Percentiles rank a stretch among this genome's conserved stretches.
phyloP scores from a whole-genome alignment of 108 stramenopile species.

The Aurantiochytrium sp. region DNA sequence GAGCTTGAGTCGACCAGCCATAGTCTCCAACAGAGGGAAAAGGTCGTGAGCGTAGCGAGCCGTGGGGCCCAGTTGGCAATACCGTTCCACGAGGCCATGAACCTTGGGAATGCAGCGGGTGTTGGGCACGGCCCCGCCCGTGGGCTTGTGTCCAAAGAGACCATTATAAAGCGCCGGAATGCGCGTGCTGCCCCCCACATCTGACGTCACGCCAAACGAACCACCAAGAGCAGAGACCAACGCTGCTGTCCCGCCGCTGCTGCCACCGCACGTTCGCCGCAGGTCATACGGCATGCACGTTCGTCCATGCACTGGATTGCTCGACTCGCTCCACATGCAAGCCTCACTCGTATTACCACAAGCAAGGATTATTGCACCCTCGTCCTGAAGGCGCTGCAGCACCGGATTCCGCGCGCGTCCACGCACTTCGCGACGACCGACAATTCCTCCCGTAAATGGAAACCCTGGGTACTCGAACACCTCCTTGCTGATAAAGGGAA shows the following conservation, averaged over 20 bases:
- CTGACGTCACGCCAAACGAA: not conserved
- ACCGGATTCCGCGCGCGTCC: not conserved
- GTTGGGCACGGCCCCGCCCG: conserved; percentile 21
- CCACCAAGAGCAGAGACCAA: not conserved
- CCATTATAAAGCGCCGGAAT: conserved; percentile 27
- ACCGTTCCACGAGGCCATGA: not conserved
- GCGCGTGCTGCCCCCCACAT: conserved; percentile 29
- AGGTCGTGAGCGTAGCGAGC: not conserved
- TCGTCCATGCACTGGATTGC: conserved; percentile 17
- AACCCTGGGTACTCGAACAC: not conserved
- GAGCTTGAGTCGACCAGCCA: not conserved
- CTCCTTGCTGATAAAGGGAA: not conserved
- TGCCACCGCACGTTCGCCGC: conserved; percentile 12
- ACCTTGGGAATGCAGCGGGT: not conserved
- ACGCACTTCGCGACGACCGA: not conserved
- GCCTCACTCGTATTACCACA: conserved; percentile 11
- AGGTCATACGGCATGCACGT: conserved; percentile 19
- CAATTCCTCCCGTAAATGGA: not conserved
- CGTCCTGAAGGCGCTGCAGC: not conserved
- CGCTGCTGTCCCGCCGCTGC: conserved; percentile 19
- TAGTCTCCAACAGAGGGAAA: not conserved
- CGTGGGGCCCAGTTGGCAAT: not conserved
- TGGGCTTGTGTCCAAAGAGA: conserved; percentile 26
- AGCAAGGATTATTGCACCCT: not conserved
- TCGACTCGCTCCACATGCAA: conserved; percentile 24